Base-by-base conservation (phyloP, 768 basidiomycete genomes). In the Tricholoma matsutake region DNA sequence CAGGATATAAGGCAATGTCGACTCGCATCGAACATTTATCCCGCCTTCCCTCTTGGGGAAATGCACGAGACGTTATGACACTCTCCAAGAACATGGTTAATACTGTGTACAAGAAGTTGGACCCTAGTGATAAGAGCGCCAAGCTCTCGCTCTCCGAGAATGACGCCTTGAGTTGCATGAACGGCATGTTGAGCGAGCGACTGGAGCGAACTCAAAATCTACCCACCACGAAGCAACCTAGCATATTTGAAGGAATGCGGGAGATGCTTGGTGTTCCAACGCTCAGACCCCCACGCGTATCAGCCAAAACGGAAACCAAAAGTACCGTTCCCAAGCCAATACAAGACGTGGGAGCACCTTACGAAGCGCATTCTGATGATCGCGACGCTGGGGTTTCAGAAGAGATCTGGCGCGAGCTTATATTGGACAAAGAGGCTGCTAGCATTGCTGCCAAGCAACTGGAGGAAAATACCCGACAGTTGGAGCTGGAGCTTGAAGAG, bases 1-100 rank as follows among this genome's bases (percentile, higher is more conserved):
- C 41, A 1, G 64, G 60, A 4, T 79, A 78, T 63, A 9, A 45
- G 10, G 66, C 73, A 45, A 78, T 86, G 75, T 67, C 71, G n/a
- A 63, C 61, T 0, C 25, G 80, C 9, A 64, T 88, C 58, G 59
- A 69, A 6, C 61, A 78, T 13, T 73, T 88, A 63, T 74, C 82
- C 7, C 41, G 61, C 9, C 71, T 87, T 0, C 73, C 77, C 4
- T 81, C 81, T 1, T 89, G 88, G 88, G 88, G 87, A 13, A 89
- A 89, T 54, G 88, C 87, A 2, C 79, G 87, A 6, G 88, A 89
- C 62, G 77, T 88, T 68, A 75, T 81, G 56, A 82, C 81, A 0
- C 71, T 87, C 4, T 71, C 83, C 0, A 83, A 81, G 65, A 69
- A 76, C 47, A 78, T 89, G 74, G 13, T 25, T 49, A 52, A 16